Conservation (phyloP, 345 rosid species). For the Gossypium sturtianum region DNA sequence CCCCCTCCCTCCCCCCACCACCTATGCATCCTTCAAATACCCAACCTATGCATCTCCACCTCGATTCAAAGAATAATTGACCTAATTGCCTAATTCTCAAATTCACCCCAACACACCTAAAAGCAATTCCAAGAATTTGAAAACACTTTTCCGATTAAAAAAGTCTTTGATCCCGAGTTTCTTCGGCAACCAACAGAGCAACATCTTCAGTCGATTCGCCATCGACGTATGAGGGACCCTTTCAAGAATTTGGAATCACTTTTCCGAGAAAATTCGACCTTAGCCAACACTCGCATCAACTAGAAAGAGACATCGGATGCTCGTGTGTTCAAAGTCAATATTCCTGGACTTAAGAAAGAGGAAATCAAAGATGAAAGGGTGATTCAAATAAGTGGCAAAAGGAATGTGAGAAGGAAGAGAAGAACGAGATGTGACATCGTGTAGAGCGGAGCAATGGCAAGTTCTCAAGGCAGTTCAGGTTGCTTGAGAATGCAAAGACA, state of each 20-base stretch:
- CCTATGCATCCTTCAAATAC: no score
- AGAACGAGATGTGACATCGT: slow-evolving; percentile 7
- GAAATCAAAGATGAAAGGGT: slow-evolving; percentile 38
- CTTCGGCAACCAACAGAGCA: neutral
- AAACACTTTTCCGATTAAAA: no score
- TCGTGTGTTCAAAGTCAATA: slow-evolving; percentile 9
- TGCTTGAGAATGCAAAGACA: slow-evolving; percentile 29
- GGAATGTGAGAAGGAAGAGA: slow-evolving; percentile 4
- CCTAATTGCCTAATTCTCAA: no score
- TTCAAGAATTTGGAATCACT: neutral
- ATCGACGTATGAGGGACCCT: neutral
- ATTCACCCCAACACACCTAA: no score
- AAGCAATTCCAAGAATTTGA: no score
- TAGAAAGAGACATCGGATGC: slow-evolving; percentile 7
- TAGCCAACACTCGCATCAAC: slow-evolving; percentile 2
- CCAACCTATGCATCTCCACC: no score
- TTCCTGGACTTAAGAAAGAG: slow-evolving; percentile 36
- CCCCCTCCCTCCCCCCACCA: no score
- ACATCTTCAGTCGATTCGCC: neutral
- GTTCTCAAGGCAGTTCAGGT: slow-evolving; percentile 28
- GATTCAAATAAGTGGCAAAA: slow-evolving; percentile 24
- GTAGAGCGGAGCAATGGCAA: slow-evolving; percentile 12
- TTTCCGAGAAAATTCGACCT: neutral
- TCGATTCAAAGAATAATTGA: no score
- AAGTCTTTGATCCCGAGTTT: slow-evolving; percentile 1